Base-by-base conservation (phyloP, 1,284 basidiomycete species). In the Uromyces viciae-fabae region DNA sequence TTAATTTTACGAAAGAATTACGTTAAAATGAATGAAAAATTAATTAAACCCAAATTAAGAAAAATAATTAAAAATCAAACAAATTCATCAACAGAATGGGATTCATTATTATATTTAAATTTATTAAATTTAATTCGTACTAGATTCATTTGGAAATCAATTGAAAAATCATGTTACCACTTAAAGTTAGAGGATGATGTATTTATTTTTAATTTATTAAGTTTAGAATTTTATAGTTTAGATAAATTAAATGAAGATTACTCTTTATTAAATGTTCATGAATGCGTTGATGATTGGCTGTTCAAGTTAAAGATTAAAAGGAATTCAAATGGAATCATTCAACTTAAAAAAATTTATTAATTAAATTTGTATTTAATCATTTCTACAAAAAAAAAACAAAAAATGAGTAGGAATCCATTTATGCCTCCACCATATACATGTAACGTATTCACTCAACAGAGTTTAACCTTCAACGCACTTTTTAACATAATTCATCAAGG, bases 391-490 rank as follows among this genome's bases (percentile, higher is more conserved):
- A n/a, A n/a, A n/a, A n/a, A n/a, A n/a, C n/a, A n/a, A n/a, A n/a
- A n/a, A n/a, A n/a, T n/a, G n/a, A n/a, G n/a, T n/a, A n/a, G 68
- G 8, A 71, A 71, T 33, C 68, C 68, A 49, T 71, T 71, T 22
- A 31, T 52, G 28, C 68, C 68, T 3, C 68, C 68, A 11, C 68
- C 42, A 33, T 49, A 52, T 33, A 49, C 43, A n/a, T 22, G 43
- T 71, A 17, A 71, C 68, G 3, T 71, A 49, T 33, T 71, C 68
- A 19, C 68, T 3, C 38, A 42, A 25, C 68, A 71, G 52, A 49
- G 25, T 49, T 33, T 71, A 28, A 71, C 43, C n/a, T 71, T 71
- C 68, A 71, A 71, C n/a, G 68, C 52, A 1, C 28, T 71, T 22
- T 71, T 71, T 49, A 71, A 49, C 28, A 71, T 71, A 42, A 71